phyloP scores from a whole-genome alignment of 139 green algal genomes.

The Monoraphidium neglectum region DNA sequence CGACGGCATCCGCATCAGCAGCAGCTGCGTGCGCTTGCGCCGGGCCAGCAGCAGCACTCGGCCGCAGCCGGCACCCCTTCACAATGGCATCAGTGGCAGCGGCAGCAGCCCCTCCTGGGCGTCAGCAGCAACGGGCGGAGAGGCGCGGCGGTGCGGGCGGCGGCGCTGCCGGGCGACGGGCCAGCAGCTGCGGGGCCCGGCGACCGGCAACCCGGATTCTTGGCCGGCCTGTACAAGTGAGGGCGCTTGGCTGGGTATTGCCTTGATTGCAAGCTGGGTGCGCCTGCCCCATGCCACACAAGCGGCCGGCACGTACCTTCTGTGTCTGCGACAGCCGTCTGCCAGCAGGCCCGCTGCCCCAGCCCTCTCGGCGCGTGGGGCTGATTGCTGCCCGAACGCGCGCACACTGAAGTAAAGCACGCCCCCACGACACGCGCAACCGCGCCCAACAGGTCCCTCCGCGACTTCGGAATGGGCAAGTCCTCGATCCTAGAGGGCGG shows the following conservation, averaged over 20 bases:
- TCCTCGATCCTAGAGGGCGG: conserved; percentile 77
- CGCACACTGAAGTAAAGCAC: too few relatives aligned
- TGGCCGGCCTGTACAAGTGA: conserved; percentile 38
- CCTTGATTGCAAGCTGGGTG: not conserved
- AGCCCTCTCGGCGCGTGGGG: too few relatives aligned
- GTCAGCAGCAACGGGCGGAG: not conserved
- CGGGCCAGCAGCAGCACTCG: too few relatives aligned
- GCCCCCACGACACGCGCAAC: not conserved
- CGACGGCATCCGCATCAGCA: not conserved
- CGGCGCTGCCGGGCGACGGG: not conserved
- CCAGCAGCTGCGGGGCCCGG: too few relatives aligned
- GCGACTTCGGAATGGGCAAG: conserved; percentile 85
- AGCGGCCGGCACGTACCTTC: too few relatives aligned
- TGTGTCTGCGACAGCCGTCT: too few relatives aligned
- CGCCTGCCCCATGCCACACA: not conserved
- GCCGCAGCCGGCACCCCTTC: not conserved
- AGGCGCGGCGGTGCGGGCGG: not conserved
- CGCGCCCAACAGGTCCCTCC: conserved; percentile 56
- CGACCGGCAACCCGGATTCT: conserved; percentile 18
- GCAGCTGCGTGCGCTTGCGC: not conserved
- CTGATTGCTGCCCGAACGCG: too few relatives aligned
- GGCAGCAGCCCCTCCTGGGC: not conserved
- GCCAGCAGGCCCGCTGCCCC: too few relatives aligned
- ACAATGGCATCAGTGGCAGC: not conserved
- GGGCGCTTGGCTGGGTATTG: not conserved